Percentiles rank a stretch among this genome's conserved stretches.
phyloP scores from a whole-genome alignment of 208 protist species.

The Lotmaria passim region DNA sequence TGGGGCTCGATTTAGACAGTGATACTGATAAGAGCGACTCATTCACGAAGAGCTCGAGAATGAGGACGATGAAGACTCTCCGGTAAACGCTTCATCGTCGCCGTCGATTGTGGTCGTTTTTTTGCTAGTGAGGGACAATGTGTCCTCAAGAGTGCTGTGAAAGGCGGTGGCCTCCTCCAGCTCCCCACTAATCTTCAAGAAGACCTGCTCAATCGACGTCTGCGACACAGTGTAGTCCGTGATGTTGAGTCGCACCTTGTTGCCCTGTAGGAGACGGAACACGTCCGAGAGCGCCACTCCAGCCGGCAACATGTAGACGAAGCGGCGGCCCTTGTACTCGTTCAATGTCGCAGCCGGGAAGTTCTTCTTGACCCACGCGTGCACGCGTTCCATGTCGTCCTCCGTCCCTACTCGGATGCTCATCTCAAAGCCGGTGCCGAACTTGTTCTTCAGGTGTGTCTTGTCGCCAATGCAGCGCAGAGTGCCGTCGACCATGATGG shows the following conservation, averaged over 20 bases:
- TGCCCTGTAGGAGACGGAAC: slow-evolving; percentile 45
- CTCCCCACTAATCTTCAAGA: slow-evolving; percentile 34
- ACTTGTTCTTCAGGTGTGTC: slow-evolving; percentile 79
- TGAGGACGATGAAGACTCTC: background rate
- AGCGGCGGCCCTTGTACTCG: slow-evolving; percentile 42
- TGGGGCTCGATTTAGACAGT: too few species aligned
- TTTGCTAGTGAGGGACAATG: slow-evolving; percentile 48
- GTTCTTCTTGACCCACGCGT: slow-evolving; percentile 23
- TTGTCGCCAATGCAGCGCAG: slow-evolving; percentile 83
- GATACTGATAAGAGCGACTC: too few species aligned
- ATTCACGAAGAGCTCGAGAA: background rate
- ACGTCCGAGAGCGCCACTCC: slow-evolving; percentile 40
- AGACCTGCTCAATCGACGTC: slow-evolving; percentile 84
- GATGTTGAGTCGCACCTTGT: slow-evolving; percentile 37
- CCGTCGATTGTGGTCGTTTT: slow-evolving; percentile 56
- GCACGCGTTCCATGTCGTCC: slow-evolving; percentile 21
- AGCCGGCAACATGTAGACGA: slow-evolving; percentile 42
- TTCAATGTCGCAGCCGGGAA: slow-evolving; percentile 39
- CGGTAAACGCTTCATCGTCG: background rate
- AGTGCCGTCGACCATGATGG: slow-evolving; percentile 84
- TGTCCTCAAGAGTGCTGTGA: slow-evolving; percentile 16
- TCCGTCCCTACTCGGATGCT: slow-evolving; percentile 33
- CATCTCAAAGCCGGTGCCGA: slow-evolving; percentile 71
- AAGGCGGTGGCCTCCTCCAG: slow-evolving; percentile 28
- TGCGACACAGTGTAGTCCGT: slow-evolving; percentile 78